phyloP scores from a whole-genome alignment of 1,284 basidiomycete genomes.

The Irpex sp. region DNA sequence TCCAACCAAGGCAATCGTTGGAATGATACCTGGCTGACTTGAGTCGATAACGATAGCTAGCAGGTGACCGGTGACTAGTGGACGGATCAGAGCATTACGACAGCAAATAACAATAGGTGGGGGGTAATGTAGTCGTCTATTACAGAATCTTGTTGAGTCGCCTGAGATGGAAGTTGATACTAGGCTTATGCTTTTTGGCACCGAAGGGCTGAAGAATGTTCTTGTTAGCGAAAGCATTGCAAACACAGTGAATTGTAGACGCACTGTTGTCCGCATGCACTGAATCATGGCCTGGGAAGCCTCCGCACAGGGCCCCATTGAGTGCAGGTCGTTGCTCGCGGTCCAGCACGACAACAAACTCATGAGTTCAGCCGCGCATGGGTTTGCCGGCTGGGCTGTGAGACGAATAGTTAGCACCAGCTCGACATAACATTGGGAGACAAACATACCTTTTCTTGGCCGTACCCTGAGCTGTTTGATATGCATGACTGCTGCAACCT shows the following conservation, averaged over 20 bases:
- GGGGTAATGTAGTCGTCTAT: conserved; percentile 24
- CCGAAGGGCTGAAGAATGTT: conserved; percentile 46
- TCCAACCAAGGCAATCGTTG: too few species aligned
- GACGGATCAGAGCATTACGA: neutral
- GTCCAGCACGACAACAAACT: conserved; percentile 92
- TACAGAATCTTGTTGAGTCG: conserved; percentile 69
- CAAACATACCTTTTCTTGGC: conserved; percentile 61
- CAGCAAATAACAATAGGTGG: neutral
- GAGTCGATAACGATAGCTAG: neutral
- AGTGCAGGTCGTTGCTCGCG: conserved; percentile 68
- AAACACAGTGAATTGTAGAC: conserved; percentile 25
- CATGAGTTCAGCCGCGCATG: conserved; percentile 74
- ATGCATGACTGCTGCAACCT: conserved; percentile 40
- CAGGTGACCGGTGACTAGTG: conserved; percentile 1
- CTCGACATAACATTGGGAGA: conserved; percentile 5
- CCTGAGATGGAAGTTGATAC: conserved; percentile 83
- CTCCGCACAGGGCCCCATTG: conserved; percentile 56
- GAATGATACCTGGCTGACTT: too few species aligned
- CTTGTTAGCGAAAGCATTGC: neutral
- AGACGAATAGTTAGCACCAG: conserved; percentile 1
- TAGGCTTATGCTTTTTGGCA: conserved; percentile 59
- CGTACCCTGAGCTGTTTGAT: conserved; percentile 78
- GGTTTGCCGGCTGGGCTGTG: conserved; percentile 45
- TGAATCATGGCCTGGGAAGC: conserved; percentile 66
- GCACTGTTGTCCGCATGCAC: conserved; percentile 84